Percentiles rank a stretch among this genome's conserved stretches.
These are phyloP conservation scores for Lodderomyces pseudojiufengensis DNA, from an alignment of 1,139 yeast genomes.

Conservation along the genomic window DNA sequence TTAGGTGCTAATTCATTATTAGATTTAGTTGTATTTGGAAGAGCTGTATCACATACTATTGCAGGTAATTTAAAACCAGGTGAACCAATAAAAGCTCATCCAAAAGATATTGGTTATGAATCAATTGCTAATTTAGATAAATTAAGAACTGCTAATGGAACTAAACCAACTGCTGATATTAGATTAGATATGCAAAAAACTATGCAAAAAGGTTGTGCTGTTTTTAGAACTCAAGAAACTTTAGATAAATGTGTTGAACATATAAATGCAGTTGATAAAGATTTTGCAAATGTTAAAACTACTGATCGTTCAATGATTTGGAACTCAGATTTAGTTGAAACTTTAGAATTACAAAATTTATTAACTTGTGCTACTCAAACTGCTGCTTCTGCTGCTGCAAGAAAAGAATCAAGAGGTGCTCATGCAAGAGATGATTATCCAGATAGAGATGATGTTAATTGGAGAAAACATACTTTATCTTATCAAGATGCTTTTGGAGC, in stretches of 20 bases:
- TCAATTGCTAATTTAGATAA: slow-evolving; percentile 88
- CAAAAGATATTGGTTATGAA: slow-evolving; percentile 84
- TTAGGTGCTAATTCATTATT: slow-evolving; percentile 98
- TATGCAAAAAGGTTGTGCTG: slow-evolving; percentile 97
- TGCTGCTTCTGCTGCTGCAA: slow-evolving; percentile 88
- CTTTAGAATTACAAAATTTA: slow-evolving; percentile 93
- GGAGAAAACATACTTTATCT: slow-evolving; percentile 98
- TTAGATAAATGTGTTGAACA: slow-evolving; percentile 88
- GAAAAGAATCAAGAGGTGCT: slow-evolving; percentile 98
- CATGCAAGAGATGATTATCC: slow-evolving; percentile 99
- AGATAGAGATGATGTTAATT: slow-evolving; percentile 88
- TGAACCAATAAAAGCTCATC: slow-evolving; percentile 69
- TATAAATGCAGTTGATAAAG: slow-evolving; percentile 70
- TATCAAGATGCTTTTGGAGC: slow-evolving; percentile 76
- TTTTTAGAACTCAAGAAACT: slow-evolving; percentile 90
- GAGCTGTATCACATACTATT: slow-evolving; percentile 95
- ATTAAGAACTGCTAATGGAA: slow-evolving; percentile 81
- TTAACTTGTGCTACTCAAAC: slow-evolving; percentile 97
- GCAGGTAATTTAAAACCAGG: slow-evolving; percentile 84
- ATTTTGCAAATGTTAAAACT: slow-evolving; percentile 68
- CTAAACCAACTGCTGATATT: slow-evolving; percentile 78
- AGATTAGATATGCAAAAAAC: slow-evolving; percentile 91
- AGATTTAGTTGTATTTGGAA: slow-evolving; percentile 96
- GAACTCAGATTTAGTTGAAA: slow-evolving; percentile 96
- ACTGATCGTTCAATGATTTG: slow-evolving; percentile 98